These are phyloP conservation scores for Paspalum notatum DNA, from an alignment of 176 grass and related monocot species.

Conservation along the genomic window DNA sequence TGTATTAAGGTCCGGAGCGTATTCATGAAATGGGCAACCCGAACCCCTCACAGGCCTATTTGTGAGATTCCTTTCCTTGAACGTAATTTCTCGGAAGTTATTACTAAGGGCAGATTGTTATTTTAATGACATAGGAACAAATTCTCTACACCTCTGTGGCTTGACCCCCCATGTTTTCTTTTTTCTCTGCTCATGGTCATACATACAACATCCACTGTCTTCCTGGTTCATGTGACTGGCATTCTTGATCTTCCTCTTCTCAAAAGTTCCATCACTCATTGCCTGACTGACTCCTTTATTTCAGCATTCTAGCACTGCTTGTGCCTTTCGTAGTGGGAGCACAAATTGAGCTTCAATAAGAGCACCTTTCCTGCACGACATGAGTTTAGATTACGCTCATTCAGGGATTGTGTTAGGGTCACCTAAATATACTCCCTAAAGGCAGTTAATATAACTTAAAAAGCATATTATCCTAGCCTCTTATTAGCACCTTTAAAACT, in stretches of 20 bases:
- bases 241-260: neutral
- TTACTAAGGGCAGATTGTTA: neutral
- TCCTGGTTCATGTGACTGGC: neutral
- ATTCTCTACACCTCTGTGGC: neutral
- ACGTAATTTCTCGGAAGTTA: constrained; percentile 2
- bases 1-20: too few relatives aligned
- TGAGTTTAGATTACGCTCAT: neutral
- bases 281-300: neutral
- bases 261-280: constrained; percentile 4
- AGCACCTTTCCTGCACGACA: neutral
- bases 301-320: neutral
- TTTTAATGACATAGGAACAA: neutral
- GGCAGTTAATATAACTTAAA: neutral
- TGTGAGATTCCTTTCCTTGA: neutral
- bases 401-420: neutral
- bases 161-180: neutral
- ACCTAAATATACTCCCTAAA: neutral
- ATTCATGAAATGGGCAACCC: too few relatives aligned
- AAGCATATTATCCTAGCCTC: neutral
- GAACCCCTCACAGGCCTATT: neutral
- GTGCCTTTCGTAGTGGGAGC: neutral
- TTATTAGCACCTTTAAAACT: neutral
- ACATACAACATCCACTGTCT: neutral
- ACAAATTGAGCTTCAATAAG: constrained; percentile 1
- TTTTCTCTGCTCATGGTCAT: neutral